phyloP scores from a whole-genome alignment of 768 basidiomycete genomes.

The Cyclocybe cylindracea region DNA sequence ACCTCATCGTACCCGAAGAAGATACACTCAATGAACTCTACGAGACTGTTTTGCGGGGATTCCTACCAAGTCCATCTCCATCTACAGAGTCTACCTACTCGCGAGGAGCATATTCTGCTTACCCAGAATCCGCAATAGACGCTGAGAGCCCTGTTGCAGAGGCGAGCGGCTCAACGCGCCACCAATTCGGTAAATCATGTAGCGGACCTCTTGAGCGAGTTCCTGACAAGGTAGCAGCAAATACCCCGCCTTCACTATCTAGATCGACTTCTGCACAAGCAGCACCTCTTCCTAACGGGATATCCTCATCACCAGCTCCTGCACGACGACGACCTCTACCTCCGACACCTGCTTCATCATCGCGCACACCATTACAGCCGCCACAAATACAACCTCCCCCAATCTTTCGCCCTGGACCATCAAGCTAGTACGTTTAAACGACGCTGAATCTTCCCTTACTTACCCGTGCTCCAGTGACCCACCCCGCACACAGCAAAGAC shows the following conservation, averaged over 20 bases:
- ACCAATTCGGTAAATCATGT: too few species aligned
- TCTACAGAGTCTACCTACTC: conserved; percentile 9
- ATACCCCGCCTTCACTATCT: conserved; percentile 11
- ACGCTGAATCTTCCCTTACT: too few species aligned
- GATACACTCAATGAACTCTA: conserved; percentile 21
- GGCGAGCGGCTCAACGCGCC: not conserved
- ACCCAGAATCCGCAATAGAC: conserved; percentile 7
- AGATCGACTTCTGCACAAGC: too few species aligned
- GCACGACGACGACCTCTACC: conserved; percentile 17
- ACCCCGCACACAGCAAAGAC: conserved; percentile 1
- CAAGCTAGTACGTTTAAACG: too few species aligned
- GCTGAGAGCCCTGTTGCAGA: conserved; percentile 6
- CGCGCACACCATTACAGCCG: not conserved
- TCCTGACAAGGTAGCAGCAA: conserved; percentile 1
- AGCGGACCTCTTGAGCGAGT: not conserved
- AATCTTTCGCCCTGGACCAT: not conserved
- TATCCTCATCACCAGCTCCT: not conserved
- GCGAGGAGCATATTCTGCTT: not conserved
- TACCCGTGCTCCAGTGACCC: conserved; percentile 1
- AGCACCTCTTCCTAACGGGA: too few species aligned
- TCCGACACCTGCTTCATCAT: conserved; percentile 13
- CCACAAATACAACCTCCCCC: not conserved
- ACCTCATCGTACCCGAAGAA: conserved; percentile 9
- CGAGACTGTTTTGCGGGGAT: conserved; percentile 17
- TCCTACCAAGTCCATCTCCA: conserved; percentile 7